Conservation (phyloP, 139 green algal genomes). For the Eudorina sp. region DNA sequence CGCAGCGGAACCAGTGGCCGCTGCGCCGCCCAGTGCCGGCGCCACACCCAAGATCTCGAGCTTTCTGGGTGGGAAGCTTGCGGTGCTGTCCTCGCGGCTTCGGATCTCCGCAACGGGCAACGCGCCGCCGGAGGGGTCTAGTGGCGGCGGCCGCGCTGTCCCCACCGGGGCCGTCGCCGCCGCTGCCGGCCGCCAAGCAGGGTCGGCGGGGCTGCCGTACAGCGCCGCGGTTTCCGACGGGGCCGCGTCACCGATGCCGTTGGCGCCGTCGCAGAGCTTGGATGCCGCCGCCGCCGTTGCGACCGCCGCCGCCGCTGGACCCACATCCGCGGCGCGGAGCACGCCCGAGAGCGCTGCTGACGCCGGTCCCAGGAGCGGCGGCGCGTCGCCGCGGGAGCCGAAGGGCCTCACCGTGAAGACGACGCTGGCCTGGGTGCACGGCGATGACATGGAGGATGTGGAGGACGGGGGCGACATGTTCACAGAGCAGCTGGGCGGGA, state of each 20-base stretch:
- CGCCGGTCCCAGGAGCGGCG: neutral
- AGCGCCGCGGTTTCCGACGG: too few species aligned
- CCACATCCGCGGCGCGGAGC: neutral
- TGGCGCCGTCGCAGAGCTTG: neutral
- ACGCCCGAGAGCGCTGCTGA: neutral
- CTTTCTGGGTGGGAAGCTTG: neutral
- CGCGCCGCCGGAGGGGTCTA: neutral
- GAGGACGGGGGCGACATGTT: conserved; percentile 44
- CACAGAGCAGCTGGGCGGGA: conserved; percentile 18
- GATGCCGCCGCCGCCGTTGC: too few species aligned
- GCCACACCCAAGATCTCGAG: neutral
- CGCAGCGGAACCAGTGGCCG: neutral
- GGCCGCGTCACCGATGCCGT: neutral
- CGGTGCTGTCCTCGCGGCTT: neutral
- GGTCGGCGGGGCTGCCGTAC: neutral
- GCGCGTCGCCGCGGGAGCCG: neutral
- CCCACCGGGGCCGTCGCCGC: neutral
- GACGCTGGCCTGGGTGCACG: neutral
- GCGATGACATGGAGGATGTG: neutral
- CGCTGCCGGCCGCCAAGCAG: neutral
- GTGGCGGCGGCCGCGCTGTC: neutral
- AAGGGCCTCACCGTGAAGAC: conserved; percentile 11
- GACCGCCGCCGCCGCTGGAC: too few species aligned
- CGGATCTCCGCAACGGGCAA: neutral
- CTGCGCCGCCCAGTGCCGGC: neutral